Conservation (phyloP, 352 stramenopile genomes). For the Thalassiosira hispida region DNA sequence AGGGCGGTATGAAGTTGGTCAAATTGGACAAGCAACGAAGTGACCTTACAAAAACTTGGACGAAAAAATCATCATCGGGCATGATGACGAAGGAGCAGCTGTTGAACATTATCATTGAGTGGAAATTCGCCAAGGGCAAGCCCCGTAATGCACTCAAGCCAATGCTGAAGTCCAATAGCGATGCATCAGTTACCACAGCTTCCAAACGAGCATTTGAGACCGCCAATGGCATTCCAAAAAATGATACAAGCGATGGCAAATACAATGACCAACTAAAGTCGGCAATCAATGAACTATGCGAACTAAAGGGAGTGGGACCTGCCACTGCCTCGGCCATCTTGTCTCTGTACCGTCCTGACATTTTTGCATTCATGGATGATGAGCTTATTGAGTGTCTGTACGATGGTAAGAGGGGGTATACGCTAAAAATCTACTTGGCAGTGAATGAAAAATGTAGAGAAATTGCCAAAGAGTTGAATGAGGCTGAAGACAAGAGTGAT, state of each 20-base stretch:
- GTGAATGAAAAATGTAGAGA: constrained; percentile 59
- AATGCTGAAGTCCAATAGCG: constrained; percentile 62
- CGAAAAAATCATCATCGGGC: not conserved
- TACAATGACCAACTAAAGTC: constrained; percentile 1
- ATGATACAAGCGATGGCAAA: not conserved
- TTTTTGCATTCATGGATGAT: constrained; percentile 84
- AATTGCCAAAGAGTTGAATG: constrained; percentile 53
- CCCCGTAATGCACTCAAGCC: constrained; percentile 60
- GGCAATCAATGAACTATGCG: constrained; percentile 57
- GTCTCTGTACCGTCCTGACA: constrained; percentile 54
- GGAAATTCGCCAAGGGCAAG: constrained; percentile 82
- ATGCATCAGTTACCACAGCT: constrained; percentile 36
- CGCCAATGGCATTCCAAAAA: constrained; percentile 18
- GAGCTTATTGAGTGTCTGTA: constrained; percentile 80
- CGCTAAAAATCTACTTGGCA: constrained; percentile 63
- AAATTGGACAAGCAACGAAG: constrained; percentile 41
- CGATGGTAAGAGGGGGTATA: constrained; percentile 73
- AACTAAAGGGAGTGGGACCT: constrained; percentile 72
- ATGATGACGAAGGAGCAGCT: constrained; percentile 69
- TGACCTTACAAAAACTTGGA: constrained; percentile 11
- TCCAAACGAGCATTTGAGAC: constrained; percentile 48
- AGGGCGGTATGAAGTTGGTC: constrained; percentile 45
- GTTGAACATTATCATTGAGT: constrained; percentile 63
- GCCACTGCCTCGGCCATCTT: constrained; percentile 74
- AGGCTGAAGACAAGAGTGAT: constrained; percentile 16